Evolutionary conservation across 495 filamentous ascomycete genomes (phyloP), one percentile per base, ranked within the genome.

Genomic region (Apiosordaria backusii): DNA sequence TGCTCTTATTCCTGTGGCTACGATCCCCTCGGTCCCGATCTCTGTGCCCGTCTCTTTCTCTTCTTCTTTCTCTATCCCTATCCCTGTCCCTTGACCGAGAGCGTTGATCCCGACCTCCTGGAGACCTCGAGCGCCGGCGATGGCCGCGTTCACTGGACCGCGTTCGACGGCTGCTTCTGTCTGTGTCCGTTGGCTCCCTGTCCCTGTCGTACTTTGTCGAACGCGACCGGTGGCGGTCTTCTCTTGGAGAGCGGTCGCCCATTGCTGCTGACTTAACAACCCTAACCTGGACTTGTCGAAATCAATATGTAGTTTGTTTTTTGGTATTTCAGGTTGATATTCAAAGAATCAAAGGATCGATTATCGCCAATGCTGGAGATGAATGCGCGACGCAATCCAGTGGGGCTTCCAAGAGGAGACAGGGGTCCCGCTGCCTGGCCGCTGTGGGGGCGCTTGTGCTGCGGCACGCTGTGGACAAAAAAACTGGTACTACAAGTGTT

Each of bases 121-220:
- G 79, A 18, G 78, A 77, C 61, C 71, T 71, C 15, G 80, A 82
- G 25, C 79, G 77, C 50, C 75, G 67, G 50, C 67, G 69, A 24
- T 68, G 69, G 55, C 68, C 70, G 9, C 69, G 71, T 18, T 74
- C 72, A 57, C 71, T 65, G 26, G 77, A 79, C 13, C 68, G 70
- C 55, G 61, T 67, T 25, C 71, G 69, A 13, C 40, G 67, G 25
- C 58, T 65, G 61, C 63, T 65, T 60, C 71, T 69, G 21, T 71
- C 60, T 2, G 61, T n/a, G 18, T 76, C 62, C 50, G 9, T 45
- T 45, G 40, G 40, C 29, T 50, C 16, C 62, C 57, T 23, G 55
- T 66, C 65, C 3, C 62, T 61, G 19, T 68, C 68, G 52, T 72
- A 27, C 45, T 65, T 65, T 21, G 65, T 50, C n/a, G 62, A 67